Evolutionary conservation across 169 alveolate genomes (phyloP), one percentile per base, ranked within the genome.

Genomic region (Sarcocystis neurona): DNA sequence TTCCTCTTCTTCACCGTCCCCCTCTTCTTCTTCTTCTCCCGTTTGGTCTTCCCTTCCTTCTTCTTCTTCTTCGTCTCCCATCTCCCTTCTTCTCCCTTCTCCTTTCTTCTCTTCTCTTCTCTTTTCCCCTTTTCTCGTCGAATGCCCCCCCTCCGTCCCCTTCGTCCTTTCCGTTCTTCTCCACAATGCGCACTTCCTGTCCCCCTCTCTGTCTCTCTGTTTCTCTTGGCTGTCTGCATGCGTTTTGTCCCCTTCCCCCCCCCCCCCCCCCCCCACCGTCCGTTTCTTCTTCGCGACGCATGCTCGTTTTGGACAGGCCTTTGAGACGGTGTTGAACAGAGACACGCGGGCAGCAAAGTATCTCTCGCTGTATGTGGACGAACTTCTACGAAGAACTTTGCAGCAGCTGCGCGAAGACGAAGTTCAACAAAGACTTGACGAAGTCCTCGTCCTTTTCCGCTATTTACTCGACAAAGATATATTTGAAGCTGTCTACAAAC

Each of bases 371-470:
- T 88, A 80, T 58, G 84, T 91, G 68, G 93, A 91, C 41, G 93
- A 91, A n/a, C 85, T 85, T 79, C 18, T 72, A 44, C 79, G 50
- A 44, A 74, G n/a, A 1, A 68, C 23, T 27, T 0, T 85, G 46
- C 74, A 70, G 48, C 77, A 50, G 6, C 47, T 85, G 75, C 4
- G 58, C 23, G 84, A 85, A 12, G 58, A 12, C 27, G 84, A 85
- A 39, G 53, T 70, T 30, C 74, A 74, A 46, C 56, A 53, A 10
- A 39, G 41, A 34, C 66, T 68, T n/a, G 87, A 77, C 58, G 75
- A 91, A 91, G 93, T 92, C 60, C 88, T 92, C 79, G 84, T 89
- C 37, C 85, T 92, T 47, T 92, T 92, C 84, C 90, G 94, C 56
- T 92, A 75, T 50, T 79, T 92, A 43, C 87, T 68, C 43, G 93